Base-by-base conservation (phyloP, 2,329 filamentous ascomycete genomes). In the Claviceps sp. region DNA sequence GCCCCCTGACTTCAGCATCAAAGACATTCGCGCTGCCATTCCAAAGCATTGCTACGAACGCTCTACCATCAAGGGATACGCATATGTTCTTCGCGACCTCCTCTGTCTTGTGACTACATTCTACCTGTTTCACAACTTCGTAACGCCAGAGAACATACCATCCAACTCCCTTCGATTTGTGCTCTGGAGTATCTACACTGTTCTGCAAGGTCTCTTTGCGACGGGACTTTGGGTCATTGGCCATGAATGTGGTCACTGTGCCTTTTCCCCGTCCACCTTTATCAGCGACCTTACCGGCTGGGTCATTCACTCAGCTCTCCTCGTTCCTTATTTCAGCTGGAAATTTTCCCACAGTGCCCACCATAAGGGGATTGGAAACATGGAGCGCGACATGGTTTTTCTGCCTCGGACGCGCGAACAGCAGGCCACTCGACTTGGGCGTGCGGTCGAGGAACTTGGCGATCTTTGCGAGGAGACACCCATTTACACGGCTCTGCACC, bases 321-420 rank as follows among this genome's bases (percentile, higher is more conserved):
- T 96, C 52, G 91, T 98, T 47, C 93, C 93, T 22, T 98, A 97
- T 76, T 98, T 96, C 76, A 95, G 88, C 66, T 98, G 93, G 93
- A 95, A 98, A 75, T 90, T 97, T 71, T 95, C 89, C 59, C 93
- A 98, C 75, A 86, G 88, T 75, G 95, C 95, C 82, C 93, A 98
- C 77, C 93, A 98, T 86, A 97, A 97, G 80, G 89, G 90, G 57
- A 98, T 93, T 42, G 93, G 90, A 62, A 82, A 98, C 77, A 83
- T 98, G 73, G 89, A 94, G 72, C 88, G 91, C 60, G 93, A 98
- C 72, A 98, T 98, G 93, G 93, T 97, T 57, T 97, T 96, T 67
- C 77, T 97, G n/a, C 93, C 93, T 54, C 88, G 88, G 71, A 95
- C 89, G 52, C 84, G 90, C 53, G 82, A 94, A 59, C 73, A 86